Conservation (phyloP, 2,329 filamentous ascomycete genomes). For the Claviceps sp. region DNA sequence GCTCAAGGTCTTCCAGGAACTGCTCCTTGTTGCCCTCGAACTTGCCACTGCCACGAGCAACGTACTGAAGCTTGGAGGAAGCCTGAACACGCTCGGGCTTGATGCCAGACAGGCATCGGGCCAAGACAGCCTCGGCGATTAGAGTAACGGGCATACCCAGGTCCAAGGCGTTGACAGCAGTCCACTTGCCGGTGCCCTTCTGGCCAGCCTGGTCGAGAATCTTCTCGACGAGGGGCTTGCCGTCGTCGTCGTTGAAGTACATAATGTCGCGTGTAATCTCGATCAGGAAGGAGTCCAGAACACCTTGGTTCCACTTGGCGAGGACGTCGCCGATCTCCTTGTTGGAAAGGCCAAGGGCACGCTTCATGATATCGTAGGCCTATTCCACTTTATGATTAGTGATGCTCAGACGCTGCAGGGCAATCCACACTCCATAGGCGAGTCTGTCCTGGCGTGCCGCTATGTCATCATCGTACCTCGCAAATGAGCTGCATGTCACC, state of each 20-base stretch:
- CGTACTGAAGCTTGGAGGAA: slow-evolving; percentile 58
- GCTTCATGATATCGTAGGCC: slow-evolving; percentile 99
- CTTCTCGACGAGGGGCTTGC: slow-evolving; percentile 87
- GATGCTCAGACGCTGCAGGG: neutral
- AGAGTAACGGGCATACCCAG: slow-evolving; percentile 97
- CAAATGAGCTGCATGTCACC: slow-evolving; percentile 99
- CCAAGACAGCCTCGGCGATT: slow-evolving; percentile 93
- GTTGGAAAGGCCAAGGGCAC: slow-evolving; percentile 73
- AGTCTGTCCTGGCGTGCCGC: neutral
- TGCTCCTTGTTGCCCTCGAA: slow-evolving; percentile 86
- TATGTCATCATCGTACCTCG: slow-evolving; percentile 52
- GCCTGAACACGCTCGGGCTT: slow-evolving; percentile 87
- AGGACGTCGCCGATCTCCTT: slow-evolving; percentile 96
- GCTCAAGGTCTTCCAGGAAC: slow-evolving; percentile 95
- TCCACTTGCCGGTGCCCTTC: slow-evolving; percentile 99
- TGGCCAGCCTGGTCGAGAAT: slow-evolving; percentile 97
- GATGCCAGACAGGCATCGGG: slow-evolving; percentile 84
- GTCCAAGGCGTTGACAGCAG: slow-evolving; percentile 95
- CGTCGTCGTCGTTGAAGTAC: slow-evolving; percentile 95
- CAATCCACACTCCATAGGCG: neutral
- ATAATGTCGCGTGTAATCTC: slow-evolving; percentile 98
- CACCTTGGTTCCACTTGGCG: slow-evolving; percentile 94
- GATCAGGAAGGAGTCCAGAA: slow-evolving; percentile 97
- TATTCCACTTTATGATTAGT: slow-evolving; percentile 22
- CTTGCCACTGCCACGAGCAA: slow-evolving; percentile 54